Base-by-base conservation (phyloP, 2,329 filamentous ascomycete species). In the Stagonosporopsis cucurbitacearum region DNA sequence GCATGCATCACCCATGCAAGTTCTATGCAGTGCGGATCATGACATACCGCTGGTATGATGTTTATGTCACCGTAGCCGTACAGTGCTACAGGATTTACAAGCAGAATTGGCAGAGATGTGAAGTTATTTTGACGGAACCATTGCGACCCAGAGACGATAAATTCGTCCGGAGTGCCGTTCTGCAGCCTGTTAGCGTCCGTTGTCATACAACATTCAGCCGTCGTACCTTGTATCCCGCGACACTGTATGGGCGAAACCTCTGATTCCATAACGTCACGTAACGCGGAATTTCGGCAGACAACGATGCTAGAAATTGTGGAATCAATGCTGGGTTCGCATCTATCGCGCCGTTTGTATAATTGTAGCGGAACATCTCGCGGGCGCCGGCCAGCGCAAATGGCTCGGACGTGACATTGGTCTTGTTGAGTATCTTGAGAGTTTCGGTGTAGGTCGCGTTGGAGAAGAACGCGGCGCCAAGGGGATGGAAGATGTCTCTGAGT, bases 41-140 rank as follows among this genome's bases (percentile, higher is more conserved):
- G 58, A 69, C 73, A 64, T 73, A 76, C 73, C 15, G 72, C 72
- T 50, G 73, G 73, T 5, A 76, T 71, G 28, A 68, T 62, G 36
- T 70, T 69, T 32, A 75, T 73, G 56, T 76, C 73, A 13, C 73
- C 73, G 50, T 76, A 76, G 28, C 73, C 73, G 26, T 76, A 76
- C 15, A 74, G 60, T 23, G 73, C 73, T 9, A 75, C 58, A 2
- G 73, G 69, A 39, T 75, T 74, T 3, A 75, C 71, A 28, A 75
- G 65, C 2, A 75, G 33, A 12, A 69, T 63, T 0, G 72, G 73
- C 6, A 76, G 64, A 4, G 68, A 68, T 1, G 71, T 73, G 40
- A 76, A 75, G 51, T 73, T 73, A 58, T 76, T 75, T 15, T 61
- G 57, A 30, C 58, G 60, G 48, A 76, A 74, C 72, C 72, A 76